Percentiles rank a stretch among this genome's conserved stretches.
Evolutionary conservation across 2,329 filamentous ascomycete genomes (phyloP).

Genomic region (Nemania diffusa): DNA sequence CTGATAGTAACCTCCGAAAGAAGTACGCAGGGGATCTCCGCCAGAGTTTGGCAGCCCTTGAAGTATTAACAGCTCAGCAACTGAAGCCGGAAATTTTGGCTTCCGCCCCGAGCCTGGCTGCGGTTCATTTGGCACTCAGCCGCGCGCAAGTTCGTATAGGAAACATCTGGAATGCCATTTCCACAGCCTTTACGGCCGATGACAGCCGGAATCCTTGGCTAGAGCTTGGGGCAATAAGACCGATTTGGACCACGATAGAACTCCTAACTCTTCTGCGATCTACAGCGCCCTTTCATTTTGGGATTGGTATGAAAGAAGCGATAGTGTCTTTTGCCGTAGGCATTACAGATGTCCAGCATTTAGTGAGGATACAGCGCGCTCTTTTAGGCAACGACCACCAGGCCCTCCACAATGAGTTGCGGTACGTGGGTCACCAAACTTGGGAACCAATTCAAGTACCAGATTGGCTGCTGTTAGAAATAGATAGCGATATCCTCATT

Average conservation of each 20-base stretch:
- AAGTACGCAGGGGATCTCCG: conserved; percentile 50
- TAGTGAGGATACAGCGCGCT: conserved; percentile 55
- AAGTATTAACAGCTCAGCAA: conserved; percentile 7
- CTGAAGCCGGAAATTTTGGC: background rate
- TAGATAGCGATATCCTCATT: conserved; percentile 73
- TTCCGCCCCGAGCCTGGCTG: background rate
- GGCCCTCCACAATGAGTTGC: conserved; percentile 55
- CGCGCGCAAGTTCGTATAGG: background rate
- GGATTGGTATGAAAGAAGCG: conserved; percentile 51
- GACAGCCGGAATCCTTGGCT: conserved; percentile 54
- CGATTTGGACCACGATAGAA: conserved; percentile 53
- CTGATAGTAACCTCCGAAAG: conserved; percentile 49
- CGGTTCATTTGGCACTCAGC: conserved; percentile 8
- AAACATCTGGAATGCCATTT: conserved; percentile 16
- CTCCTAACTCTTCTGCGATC: conserved; percentile 61
- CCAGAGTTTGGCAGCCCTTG: conserved; percentile 35
- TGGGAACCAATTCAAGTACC: conserved; percentile 64
- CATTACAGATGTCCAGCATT: conserved; percentile 58
- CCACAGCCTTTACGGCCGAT: conserved; percentile 15
- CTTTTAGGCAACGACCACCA: conserved; percentile 42
- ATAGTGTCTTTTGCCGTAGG: conserved; percentile 58
- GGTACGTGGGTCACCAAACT: conserved; percentile 63
- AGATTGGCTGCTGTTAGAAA: conserved; percentile 75
- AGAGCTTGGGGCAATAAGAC: conserved; percentile 55
- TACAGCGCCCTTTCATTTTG: conserved; percentile 44